These are phyloP conservation scores for Aspergillus pseudoterreus DNA, from an alignment of 2,329 filamentous ascomycete species.

Conservation along the genomic window DNA sequence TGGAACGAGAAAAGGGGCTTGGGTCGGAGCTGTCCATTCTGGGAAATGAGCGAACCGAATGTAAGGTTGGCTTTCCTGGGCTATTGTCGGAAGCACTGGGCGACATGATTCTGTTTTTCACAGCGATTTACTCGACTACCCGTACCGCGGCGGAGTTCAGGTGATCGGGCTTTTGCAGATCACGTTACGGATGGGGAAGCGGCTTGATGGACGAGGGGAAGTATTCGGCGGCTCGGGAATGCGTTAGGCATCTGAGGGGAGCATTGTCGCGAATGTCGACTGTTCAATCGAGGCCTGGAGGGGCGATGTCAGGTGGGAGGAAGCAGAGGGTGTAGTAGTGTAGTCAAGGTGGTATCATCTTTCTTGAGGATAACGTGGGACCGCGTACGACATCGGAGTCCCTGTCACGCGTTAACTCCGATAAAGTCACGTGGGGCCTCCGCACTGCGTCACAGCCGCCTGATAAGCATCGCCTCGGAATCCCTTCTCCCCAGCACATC, in stretches of 20 bases:
- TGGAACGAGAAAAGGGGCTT: slow-evolving; percentile 21
- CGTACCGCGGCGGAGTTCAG: slow-evolving; percentile 16
- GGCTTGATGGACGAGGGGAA: background rate
- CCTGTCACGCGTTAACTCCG: slow-evolving; percentile 4
- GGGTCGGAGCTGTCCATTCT: slow-evolving; percentile 28
- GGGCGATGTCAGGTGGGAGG: background rate
- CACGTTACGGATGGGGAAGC: slow-evolving; percentile 4
- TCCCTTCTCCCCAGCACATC: background rate
- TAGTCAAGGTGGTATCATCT: too few relatives aligned
- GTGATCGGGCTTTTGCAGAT: slow-evolving; percentile 29
- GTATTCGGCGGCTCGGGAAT: background rate
- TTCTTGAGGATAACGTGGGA: too few relatives aligned
- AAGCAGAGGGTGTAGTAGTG: background rate
- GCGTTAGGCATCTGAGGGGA: background rate
- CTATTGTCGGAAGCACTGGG: slow-evolving; percentile 22
- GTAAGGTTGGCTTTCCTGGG: slow-evolving; percentile 21
- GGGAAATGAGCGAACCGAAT: slow-evolving; percentile 29
- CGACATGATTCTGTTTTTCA: slow-evolving; percentile 19
- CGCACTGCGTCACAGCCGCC: slow-evolving; percentile 23
- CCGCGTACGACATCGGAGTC: too few relatives aligned
- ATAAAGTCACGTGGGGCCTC: slow-evolving; percentile 20
- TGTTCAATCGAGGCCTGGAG: background rate
- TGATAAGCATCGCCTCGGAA: slow-evolving; percentile 1
- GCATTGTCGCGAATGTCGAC: background rate
- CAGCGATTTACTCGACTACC: background rate